Evolutionary conservation across 1,139 yeast genomes (phyloP), one percentile per base, ranked within the genome.

Genomic region (Chernovozyma sophiae-reginae): DNA sequence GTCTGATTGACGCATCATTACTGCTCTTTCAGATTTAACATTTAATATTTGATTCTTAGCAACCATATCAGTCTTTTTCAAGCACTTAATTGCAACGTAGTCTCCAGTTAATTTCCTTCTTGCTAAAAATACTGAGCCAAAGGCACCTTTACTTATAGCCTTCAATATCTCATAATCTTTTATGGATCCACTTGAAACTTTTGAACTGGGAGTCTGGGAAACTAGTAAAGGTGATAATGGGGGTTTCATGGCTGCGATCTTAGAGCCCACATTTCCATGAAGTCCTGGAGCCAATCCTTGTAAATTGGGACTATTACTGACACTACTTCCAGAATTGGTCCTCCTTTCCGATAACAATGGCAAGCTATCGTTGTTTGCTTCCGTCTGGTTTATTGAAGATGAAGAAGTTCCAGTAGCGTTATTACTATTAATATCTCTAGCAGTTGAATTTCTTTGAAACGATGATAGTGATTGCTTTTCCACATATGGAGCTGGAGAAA

Each of bases 131-230:
- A 94, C 99, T 29, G 95, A 84, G 0, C 98, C 98, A 68, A 90
- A 94, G 0, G 99, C 98, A 24, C 99, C 99, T 54, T 87, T 86
- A 54, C 96, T 86, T 37, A 94, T 89, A 0, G 98, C 96, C 53
- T 89, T 89, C 40, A 94, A 68, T 25, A 92, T 79, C 48, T 87
- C 96, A 56, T 89, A 94, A 58, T 94, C 98, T 43, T 76, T 77
- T 22, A 90, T 89, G 2, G 87, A 81, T 0, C 95, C 92, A 3
- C 72, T 65, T 1, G 74, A 51, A 0, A 81, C 71, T 48, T 73
- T 78, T 33, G 56, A 55, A 1, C 58, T 43, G 8, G 74, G 71
- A 12, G 75, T 70, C 28, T 76, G 74, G 1, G 94, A 81, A 2
- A 86, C 79, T 32, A 89, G 58, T 20, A 89, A 60, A 0, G 97